These are phyloP conservation scores for Tetragonia tetragonoides DNA, from an alignment of 148 eudicot species.

Conservation along the genomic window DNA sequence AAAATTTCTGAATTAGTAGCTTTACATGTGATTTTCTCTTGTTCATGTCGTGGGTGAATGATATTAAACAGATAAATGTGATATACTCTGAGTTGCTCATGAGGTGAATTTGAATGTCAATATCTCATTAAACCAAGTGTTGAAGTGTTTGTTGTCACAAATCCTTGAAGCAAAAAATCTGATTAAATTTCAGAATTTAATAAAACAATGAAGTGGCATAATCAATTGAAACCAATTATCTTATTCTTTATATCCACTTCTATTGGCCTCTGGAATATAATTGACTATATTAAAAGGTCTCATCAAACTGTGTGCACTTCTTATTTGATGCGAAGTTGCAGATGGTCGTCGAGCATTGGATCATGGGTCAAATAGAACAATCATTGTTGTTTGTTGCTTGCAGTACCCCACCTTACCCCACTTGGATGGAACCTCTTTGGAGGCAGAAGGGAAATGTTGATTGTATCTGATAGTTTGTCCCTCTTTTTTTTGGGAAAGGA, in stretches of 20 bases:
- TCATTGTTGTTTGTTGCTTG: too few species aligned
- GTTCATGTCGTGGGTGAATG: not conserved
- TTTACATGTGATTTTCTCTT: not conserved
- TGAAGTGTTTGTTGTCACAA: not conserved
- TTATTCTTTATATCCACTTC: not conserved
- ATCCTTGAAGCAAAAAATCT: not conserved
- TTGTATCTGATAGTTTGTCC: too few species aligned
- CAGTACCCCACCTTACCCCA: too few species aligned
- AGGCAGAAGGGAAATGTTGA: too few species aligned
- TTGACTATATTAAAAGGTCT: too few species aligned
- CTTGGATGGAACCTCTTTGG: too few species aligned
- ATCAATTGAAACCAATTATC: not conserved
- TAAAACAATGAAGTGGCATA: not conserved
- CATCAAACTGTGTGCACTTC: too few species aligned
- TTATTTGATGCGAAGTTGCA: too few species aligned
- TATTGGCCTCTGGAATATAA: not conserved
- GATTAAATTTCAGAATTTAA: not conserved
- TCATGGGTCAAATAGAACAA: too few species aligned
- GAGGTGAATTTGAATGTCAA: not conserved
- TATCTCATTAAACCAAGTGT: not conserved
- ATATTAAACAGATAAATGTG: not conserved
- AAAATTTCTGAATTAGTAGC: constrained; percentile 13
- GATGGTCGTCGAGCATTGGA: too few species aligned
- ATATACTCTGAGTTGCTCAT: not conserved
- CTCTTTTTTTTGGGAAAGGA: too few species aligned